A percentile compares a stretch with the other conserved stretches of the same genome.
Evolutionary conservation across 2,329 filamentous ascomycete genomes (phyloP).

Genomic region (Curvularia eragrostidis): DNA sequence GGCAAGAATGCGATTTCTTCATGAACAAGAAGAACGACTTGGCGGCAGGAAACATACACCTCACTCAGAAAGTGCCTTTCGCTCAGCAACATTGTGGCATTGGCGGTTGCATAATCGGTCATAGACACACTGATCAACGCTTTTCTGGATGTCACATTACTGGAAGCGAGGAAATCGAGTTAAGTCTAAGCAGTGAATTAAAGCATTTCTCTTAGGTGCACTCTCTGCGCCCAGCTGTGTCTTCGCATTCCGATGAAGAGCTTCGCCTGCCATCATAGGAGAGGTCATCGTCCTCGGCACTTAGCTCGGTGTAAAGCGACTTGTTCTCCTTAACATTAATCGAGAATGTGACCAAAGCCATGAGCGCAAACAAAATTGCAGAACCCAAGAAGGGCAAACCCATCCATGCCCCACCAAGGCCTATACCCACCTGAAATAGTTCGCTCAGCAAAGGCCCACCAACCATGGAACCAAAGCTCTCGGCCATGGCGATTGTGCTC

Average conservation of each 20-base stretch:
- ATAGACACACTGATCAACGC: neutral
- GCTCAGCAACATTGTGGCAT: neutral
- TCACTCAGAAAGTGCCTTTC: neutral
- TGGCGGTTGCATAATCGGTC: neutral
- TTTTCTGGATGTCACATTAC: neutral
- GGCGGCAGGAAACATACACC: neutral
- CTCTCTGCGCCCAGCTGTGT: neutral
- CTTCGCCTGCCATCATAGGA: conserved; percentile 21
- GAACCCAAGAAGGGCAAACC: conserved; percentile 53
- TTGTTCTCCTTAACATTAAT: conserved; percentile 37
- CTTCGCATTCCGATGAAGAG: conserved; percentile 22
- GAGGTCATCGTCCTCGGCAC: conserved; percentile 25
- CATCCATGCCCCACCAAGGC: conserved; percentile 56
- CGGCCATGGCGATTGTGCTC: conserved; percentile 58
- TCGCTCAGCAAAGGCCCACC: conserved; percentile 56
- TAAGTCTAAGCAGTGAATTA: too few species aligned
- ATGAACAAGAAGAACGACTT: neutral
- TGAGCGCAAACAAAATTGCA: conserved; percentile 32
- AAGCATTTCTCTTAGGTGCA: neutral
- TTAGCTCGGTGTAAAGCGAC: conserved; percentile 28
- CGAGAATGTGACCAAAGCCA: conserved; percentile 37
- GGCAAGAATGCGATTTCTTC: neutral
- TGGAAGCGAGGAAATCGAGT: neutral
- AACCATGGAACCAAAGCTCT: conserved; percentile 56
- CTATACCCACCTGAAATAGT: conserved; percentile 56